Evolutionary conservation across 768 basidiomycete species (phyloP), one percentile per base, ranked within the genome.

Genomic region (Ephemerocybe angulata): DNA sequence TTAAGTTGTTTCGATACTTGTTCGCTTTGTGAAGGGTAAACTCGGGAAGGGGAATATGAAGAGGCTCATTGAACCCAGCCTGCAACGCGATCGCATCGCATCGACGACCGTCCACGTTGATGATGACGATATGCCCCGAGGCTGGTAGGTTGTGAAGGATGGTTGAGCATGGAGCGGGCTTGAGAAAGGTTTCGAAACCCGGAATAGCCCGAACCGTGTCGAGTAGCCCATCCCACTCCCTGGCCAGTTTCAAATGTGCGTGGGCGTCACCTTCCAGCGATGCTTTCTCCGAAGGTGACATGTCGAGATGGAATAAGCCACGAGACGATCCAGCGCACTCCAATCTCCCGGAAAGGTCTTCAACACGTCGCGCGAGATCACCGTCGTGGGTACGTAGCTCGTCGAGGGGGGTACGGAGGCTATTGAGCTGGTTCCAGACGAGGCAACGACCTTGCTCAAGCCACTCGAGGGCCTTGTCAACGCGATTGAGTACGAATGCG

Each of bases 391-490:
- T 25, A 0, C 33, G 46, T 6, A 65, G 58, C 7, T 50, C 33
- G 25, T 65, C 64, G 6, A 63, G 22, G 13, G 64, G 63, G 10
- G 57, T 63, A 21, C 61, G 62, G 1, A 65, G 56, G 4, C 53
- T 7, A 13, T 59, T 44, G 8, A 57, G 38, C 35, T 65, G 64
- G 15, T 49, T 44, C 64, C 64, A 65, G 43, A 65, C 58, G 19
- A 65, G 50, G 27, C 59, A 57, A 2, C 64, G 60, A 21, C 64
- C 64, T 38, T 64, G 64, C 54, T 65, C 64, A 27, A 65, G 53
- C 62, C 62, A 65, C 31, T 65, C 64, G 6, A 65, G 31, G 19
- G 64, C 62, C 29, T 47, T 44, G 2, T 57, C 43, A 24, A 28
- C 25, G n/a, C 41, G 27, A 7, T 54, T 56, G 17, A 27, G 13